phyloP scores from a whole-genome alignment of 2,329 filamentous ascomycete species.

The Colletotrichum euphorbiae region DNA sequence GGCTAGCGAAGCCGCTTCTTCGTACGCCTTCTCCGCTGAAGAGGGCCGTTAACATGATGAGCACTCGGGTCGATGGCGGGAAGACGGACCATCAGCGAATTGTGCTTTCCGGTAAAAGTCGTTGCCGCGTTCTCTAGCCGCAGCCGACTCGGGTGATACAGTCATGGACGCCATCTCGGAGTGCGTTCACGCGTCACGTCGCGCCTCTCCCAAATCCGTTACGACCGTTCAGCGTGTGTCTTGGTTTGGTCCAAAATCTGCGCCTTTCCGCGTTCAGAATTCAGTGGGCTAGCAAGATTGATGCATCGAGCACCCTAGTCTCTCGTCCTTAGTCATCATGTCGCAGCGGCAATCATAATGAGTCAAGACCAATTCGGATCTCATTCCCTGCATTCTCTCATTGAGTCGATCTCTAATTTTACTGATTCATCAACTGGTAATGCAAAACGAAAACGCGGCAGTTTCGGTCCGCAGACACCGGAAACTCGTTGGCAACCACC shows the following conservation, averaged over 20 bases:
- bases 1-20: neutral
- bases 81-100: conserved; percentile 1
- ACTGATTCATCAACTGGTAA: no score
- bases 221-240: neutral
- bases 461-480: no score
- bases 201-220: neutral
- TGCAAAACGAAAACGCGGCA: no score
- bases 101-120: neutral
- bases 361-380: no score
- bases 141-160: neutral
- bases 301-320: neutral
- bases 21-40: neutral
- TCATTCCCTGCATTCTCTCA: no score
- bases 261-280: neutral
- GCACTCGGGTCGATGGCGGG: neutral
- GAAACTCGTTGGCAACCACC: no score
- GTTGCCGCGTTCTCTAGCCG: conserved; percentile 3
- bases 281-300: neutral
- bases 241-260: neutral
- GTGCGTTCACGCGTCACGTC: neutral
- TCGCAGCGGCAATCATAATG: neutral
- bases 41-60: neutral
- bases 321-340: neutral
- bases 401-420: no score
- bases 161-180: neutral